Evolutionary conservation across 305 asterid species (phyloP), one percentile per base, ranked within the genome.

Genomic region (Solanum hybrid): DNA sequence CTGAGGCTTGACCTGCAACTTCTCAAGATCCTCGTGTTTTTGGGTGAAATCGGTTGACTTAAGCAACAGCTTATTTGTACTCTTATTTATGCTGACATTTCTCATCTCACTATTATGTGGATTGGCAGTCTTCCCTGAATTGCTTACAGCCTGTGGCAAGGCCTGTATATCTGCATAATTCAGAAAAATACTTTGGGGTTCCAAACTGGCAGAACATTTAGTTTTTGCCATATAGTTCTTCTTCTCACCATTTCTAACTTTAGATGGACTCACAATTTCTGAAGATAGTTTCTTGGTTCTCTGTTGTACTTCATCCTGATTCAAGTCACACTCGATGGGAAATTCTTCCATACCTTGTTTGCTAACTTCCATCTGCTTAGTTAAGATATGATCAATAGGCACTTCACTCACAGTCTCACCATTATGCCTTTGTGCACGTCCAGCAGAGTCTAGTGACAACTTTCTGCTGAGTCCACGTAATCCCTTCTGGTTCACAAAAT

Each of bases 361-460:
- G 87, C 84, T 92, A 83, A 82, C 81, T 87, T 92, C 93, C 37
- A 41, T 79, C 45, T 85, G 93, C 85, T 89, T 89, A 22, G 36
- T 86, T 22, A 90, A 39, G 88, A 86, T 86, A 89, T 77, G 82
- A 73, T 89, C 86, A 88, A n/a, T 34, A 32, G 94, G 87, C 68
- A 82, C 91, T 82, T 91, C 90, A 86, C 75, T 24, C 17, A 73
- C 80, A 77, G 27, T 85, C 91, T 90, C 91, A 57, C 87, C 90
- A 38, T 65, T 90, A 76, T 89, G 90, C 77, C 68, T 61, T 84
- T 87, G 91, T 77, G 45, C 90, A 75, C 92, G 79, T 81, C 92
- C 95, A 70, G 91, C 90, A 87, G 89, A 91, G 89, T 91, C 93
- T 90, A 93, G 85, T 38, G 97, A 93, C 91, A 94, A 92, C 92